These are phyloP conservation scores for Cutaneotrichosporon sp. DNA, from an alignment of 1,284 basidiomycete species.

Conservation along the genomic window DNA sequence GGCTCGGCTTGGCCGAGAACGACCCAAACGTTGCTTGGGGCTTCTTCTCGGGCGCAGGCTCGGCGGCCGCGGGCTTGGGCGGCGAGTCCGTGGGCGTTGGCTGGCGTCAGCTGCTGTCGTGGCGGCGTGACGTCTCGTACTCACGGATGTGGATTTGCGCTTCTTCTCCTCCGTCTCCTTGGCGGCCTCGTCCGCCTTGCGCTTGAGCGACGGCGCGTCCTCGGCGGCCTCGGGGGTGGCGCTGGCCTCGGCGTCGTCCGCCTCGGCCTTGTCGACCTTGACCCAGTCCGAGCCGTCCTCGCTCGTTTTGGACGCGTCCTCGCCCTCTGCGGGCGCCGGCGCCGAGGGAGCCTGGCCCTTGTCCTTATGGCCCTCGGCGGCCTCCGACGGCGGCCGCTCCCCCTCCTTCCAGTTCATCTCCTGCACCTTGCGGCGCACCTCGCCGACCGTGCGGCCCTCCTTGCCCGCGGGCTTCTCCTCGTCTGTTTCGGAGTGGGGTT, in stretches of 20 bases:
- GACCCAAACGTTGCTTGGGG: constrained; percentile 59
- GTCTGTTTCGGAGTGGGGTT: constrained; percentile 10
- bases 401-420: constrained; percentile 46
- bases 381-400: constrained; percentile 1
- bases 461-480: constrained; percentile 11
- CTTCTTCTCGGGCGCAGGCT: constrained; percentile 28
- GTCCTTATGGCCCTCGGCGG: constrained; percentile 1
- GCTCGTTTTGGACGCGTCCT: constrained; percentile 2
- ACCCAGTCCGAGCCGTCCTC: constrained; percentile 21
- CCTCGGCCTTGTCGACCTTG: constrained; percentile 28
- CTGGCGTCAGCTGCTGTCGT: neutral
- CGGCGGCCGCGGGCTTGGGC: neutral
- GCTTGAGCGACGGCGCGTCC: constrained; percentile 35
- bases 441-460: constrained; percentile 39
- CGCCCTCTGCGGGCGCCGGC: neutral
- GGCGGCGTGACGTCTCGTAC: no score
- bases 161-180: constrained; percentile 30
- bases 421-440: constrained; percentile 49
- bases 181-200: constrained; percentile 40
- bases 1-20: constrained; percentile 53
- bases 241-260: constrained; percentile 8
- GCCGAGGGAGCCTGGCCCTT: constrained; percentile 7
- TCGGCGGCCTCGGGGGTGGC: constrained; percentile 14
- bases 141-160: constrained; percentile 26
- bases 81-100: constrained; percentile 9